These are phyloP conservation scores for Euphorbia neoarborescens DNA, from an alignment of 441 rosid genomes.

Conservation along the genomic window DNA sequence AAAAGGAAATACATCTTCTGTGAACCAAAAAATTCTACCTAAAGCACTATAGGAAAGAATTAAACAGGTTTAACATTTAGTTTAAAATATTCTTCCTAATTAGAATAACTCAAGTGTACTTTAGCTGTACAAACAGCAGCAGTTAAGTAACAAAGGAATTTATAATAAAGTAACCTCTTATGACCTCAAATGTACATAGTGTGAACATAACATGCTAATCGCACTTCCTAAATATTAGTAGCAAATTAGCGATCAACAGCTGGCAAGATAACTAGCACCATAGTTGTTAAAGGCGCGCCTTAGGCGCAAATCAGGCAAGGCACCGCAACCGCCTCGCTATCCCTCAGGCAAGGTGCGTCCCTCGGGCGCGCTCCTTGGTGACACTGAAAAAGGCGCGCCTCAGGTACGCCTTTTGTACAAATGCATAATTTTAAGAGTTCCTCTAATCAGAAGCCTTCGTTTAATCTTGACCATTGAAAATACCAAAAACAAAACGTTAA, in stretches of 20 bases:
- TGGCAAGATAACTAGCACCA: background rate
- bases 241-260: constrained; percentile 6
- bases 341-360: no score
- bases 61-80: background rate
- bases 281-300: no score
- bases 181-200: background rate
- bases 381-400: no score
- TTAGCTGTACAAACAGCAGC: background rate
- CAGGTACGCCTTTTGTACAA: no score
- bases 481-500: no score
- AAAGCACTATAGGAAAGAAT: background rate
- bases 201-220: constrained; percentile 1
- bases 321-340: no score
- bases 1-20: background rate
- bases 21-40: background rate
- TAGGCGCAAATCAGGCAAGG: no score
- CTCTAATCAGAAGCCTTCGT: no score
- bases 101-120: background rate
- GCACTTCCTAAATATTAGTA: background rate
- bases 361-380: no score
- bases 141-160: background rate
- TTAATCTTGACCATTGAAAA: no score
- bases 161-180: background rate
- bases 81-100: background rate
- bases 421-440: no score